A percentile compares a stretch with the other conserved stretches of the same genome.
phyloP scores from a whole-genome alignment of 2,329 filamentous ascomycete species.

The Cladosporium sp. region DNA sequence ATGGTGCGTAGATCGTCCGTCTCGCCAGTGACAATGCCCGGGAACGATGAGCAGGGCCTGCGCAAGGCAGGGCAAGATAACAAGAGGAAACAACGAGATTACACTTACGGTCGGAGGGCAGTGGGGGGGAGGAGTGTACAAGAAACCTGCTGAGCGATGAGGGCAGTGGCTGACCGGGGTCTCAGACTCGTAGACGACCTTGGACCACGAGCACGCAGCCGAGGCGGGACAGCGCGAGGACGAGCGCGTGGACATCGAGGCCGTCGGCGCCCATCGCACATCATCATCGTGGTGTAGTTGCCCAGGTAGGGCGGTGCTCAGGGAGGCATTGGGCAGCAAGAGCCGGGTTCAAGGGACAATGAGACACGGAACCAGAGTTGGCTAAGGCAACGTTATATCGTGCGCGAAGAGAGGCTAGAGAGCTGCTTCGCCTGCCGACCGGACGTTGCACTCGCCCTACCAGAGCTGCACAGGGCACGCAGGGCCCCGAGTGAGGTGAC shows the following conservation, averaged over 20 bases:
- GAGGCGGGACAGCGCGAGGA: background rate
- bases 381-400: background rate
- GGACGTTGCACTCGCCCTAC: too few species aligned
- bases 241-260: background rate
- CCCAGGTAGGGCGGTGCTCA: background rate
- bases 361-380: background rate
- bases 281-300: background rate
- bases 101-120: background rate
- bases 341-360: slow-evolving; percentile 4
- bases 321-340: slow-evolving; percentile 8
- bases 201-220: background rate
- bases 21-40: background rate
- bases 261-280: background rate
- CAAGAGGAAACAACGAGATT: background rate
- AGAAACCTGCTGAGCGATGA: slow-evolving; percentile 13
- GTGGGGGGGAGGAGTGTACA: background rate
- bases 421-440: too few species aligned
- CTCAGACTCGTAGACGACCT: slow-evolving; percentile 2
- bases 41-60: background rate
- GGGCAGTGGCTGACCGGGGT: slow-evolving; percentile 11
- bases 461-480: background rate
- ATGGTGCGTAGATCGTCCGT: background rate
- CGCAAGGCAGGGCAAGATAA: background rate
- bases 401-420: background rate
- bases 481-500: background rate